Conservation (phyloP, 129 eudicot species). For the Chrysanthemum seticuspe region DNA sequence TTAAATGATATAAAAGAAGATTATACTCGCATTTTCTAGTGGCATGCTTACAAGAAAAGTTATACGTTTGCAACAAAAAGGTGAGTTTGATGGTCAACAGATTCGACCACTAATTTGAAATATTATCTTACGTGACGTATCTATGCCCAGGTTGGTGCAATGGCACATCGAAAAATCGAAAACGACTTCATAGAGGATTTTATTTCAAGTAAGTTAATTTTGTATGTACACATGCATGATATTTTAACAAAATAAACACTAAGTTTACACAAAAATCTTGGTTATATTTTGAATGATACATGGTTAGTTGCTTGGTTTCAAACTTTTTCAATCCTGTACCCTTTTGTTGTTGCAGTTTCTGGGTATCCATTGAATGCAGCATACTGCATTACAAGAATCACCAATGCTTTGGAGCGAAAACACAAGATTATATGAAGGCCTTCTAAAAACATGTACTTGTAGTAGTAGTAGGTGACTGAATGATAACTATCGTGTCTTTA, state of each 20-base stretch:
- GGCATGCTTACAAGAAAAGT: neutral
- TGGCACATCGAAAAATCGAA: slow-evolving; percentile 94
- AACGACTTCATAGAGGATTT: slow-evolving; percentile 35
- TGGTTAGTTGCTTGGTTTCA: too few species aligned
- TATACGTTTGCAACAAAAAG: neutral
- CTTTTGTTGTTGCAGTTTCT: slow-evolving; percentile 74
- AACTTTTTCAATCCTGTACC: neutral
- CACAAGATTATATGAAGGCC: slow-evolving; percentile 58
- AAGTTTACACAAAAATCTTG: neutral
- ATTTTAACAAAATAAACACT: too few species aligned
- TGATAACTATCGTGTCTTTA: neutral
- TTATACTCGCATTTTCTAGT: neutral
- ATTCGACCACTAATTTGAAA: too few species aligned
- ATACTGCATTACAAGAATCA: slow-evolving; percentile 71
- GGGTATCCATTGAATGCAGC: slow-evolving; percentile 90
- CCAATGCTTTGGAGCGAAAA: slow-evolving; percentile 64
- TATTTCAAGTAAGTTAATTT: slow-evolving; percentile 58
- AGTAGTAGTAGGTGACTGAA: neutral
- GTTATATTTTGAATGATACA: neutral
- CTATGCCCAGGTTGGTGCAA: slow-evolving; percentile 79
- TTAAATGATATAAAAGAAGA: too few species aligned
- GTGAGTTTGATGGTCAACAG: slow-evolving; percentile 17
- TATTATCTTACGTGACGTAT: slow-evolving; percentile 8
- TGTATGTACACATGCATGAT: too few species aligned
- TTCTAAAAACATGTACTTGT: neutral